phyloP scores from a whole-genome alignment of 2,329 filamentous ascomycete species.

The Fusarium tanahbumbuense region DNA sequence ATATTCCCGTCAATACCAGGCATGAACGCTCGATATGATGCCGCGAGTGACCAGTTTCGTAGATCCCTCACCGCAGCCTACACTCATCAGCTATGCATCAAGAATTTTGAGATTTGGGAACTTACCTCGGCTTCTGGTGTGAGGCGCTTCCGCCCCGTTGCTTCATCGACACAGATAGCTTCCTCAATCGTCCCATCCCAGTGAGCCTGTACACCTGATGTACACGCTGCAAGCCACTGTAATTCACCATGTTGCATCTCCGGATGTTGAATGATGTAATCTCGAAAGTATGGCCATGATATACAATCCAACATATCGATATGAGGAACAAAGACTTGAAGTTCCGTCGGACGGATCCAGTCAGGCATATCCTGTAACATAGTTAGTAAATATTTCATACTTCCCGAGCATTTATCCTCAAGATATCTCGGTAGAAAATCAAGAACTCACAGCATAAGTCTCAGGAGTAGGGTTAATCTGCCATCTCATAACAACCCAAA shows the following conservation, averaged over 20 bases:
- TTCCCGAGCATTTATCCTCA: too few species aligned
- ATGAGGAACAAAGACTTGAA: constrained; percentile 19
- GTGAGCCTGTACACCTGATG: neutral
- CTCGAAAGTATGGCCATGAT: constrained; percentile 14
- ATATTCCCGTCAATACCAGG: constrained; percentile 27
- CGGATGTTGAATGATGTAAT: constrained; percentile 11
- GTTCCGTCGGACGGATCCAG: constrained; percentile 19
- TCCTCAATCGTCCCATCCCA: constrained; percentile 16
- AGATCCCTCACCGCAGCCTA: neutral
- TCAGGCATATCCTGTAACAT: constrained; percentile 9
- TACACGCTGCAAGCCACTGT: constrained; percentile 14
- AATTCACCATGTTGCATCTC: constrained; percentile 26
- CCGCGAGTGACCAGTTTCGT: constrained; percentile 19
- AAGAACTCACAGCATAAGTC: constrained; percentile 16
- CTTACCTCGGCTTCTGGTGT: constrained; percentile 20
- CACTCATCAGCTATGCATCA: neutral
- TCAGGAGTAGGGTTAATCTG: constrained; percentile 19
- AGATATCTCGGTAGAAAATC: neutral
- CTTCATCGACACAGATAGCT: neutral
- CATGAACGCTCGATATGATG: constrained; percentile 24
- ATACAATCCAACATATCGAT: constrained; percentile 28
- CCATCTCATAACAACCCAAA: constrained; percentile 21
- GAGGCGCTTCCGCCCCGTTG: neutral
- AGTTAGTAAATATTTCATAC: neutral
- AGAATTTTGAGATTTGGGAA: accelerated